Percentiles rank a stretch among this genome's conserved stretches.
These are phyloP conservation scores for Astrothelium subdiscretum DNA, from an alignment of 495 filamentous ascomycete genomes.

Conservation along the genomic window DNA sequence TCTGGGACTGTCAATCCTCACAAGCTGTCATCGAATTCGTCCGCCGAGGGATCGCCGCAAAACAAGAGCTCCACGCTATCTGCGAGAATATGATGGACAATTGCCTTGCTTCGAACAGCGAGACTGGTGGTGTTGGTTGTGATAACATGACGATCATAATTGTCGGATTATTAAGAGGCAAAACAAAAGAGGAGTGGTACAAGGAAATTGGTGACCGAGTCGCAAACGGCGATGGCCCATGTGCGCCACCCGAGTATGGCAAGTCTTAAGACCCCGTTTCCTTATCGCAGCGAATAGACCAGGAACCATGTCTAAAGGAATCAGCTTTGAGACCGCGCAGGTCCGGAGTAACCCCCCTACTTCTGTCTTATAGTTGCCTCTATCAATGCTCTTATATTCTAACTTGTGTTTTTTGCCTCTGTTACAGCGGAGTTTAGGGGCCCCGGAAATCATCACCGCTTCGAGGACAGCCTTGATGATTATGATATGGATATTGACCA, in stretches of 20 bases:
- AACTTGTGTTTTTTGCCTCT: conserved; percentile 2
- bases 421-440: conserved; percentile 85
- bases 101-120: conserved; percentile 90
- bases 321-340: background rate
- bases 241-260: conserved; percentile 98
- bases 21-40: conserved; percentile 97
- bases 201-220: conserved; percentile 87
- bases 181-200: conserved; percentile 96
- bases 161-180: conserved; percentile 77
- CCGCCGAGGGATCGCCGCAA: conserved; percentile 84
- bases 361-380: background rate
- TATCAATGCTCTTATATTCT: background rate
- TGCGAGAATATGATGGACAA: conserved; percentile 99
- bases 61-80: conserved; percentile 84
- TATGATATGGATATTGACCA: conserved; percentile 75
- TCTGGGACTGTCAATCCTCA: conserved; percentile 98
- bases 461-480: conserved; percentile 85
- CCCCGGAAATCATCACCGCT: conserved; percentile 77
- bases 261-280: conserved; percentile 47
- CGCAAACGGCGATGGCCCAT: conserved; percentile 93
- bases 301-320: background rate
- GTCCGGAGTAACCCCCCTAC: background rate
- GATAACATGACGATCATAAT: conserved; percentile 99
- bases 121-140: conserved; percentile 94
- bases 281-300: conserved; percentile 17